Base-by-base conservation (phyloP, 2,329 filamentous ascomycete species). In the Dryadomyces quercus-mongolicae region DNA sequence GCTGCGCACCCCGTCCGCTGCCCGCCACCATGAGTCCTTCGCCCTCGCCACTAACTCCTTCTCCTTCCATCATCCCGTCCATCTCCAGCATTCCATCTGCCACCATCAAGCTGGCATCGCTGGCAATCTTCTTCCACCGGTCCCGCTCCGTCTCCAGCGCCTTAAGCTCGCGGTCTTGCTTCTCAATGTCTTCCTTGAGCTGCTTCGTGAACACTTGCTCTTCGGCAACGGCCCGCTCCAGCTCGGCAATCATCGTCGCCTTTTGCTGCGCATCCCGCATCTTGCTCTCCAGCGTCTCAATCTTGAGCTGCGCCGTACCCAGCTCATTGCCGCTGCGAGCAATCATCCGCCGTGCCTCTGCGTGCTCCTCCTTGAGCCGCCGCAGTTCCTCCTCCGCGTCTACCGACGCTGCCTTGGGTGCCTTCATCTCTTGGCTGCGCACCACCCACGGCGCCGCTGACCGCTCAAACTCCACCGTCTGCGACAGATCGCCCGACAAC, bases 251-350 rank as follows among this genome's bases (percentile, higher is more conserved):
- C 52, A 77, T 77, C 51, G 82, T 80, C 15, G 86, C 81, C 68
- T 92, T 91, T 65, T 86, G 82, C 59, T 83, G 82, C 6, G 88
- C 87, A 64, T 94, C 90, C 55, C 84, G 82, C 84, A 93, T 91
- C 55, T 88, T 79, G 8, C 88, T 87, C 67, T 95, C 88, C 42
- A 97, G 81, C 44, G 93, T 88, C 68, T 96, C 92, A 61, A 96
- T 95, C 68, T 93, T 91, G 61, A 96, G 85, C n/a, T 85, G 80
- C 22, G 88, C 79, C 56, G 94, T 92, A 67, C 94, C 90, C 52
- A 95, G 80, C 40, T 85, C 84, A 65, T 91, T 87, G 60, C 95
- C 88, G 58, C 85, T 83, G 59, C 84, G 78, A 1, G 85, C 82
- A 55, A 89, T 77, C 3, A 80, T 76, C 54, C 85, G 82, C 3